Evolutionary conservation across 148 eudicot genomes (phyloP).

Genomic region (Polygonum maritimum): DNA sequence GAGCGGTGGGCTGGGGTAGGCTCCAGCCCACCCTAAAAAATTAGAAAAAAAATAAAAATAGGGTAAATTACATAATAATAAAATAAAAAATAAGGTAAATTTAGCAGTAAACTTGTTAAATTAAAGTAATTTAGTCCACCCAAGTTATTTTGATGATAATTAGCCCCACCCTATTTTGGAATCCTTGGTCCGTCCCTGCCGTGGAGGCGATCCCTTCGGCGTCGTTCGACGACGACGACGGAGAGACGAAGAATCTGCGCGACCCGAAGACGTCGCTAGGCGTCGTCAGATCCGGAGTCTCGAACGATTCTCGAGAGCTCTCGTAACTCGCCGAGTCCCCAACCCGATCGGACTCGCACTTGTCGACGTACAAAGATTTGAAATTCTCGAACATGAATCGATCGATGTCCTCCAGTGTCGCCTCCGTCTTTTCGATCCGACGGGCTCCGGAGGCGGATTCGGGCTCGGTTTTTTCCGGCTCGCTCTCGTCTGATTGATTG

Average conservation of each 20-base stretch:
- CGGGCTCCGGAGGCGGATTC: background rate
- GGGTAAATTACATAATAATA: no score
- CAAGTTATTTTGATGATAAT: no score
- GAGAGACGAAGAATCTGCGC: conserved; percentile 1
- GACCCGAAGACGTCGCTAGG: background rate
- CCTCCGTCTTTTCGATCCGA: background rate
- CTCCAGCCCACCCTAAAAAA: no score
- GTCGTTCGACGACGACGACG: background rate
- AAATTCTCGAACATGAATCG: conserved; percentile 13
- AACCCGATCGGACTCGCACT: background rate
- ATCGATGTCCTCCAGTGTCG: conserved; percentile 15
- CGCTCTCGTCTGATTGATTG: background rate
- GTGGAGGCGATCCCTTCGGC: background rate
- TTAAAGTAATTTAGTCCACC: no score
- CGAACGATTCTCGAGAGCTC: background rate
- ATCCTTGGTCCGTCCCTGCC: no score
- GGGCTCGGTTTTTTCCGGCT: background rate
- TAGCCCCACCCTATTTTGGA: no score
- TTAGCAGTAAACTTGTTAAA: no score
- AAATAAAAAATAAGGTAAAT: no score
- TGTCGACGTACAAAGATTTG: conserved; percentile 6
- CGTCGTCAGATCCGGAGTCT: conserved; percentile 6
- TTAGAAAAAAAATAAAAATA: no score
- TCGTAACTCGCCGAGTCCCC: background rate
- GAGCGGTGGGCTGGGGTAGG: no score